Base-by-base conservation (phyloP, 495 filamentous ascomycete genomes). In the Penicillium antarcticum region DNA sequence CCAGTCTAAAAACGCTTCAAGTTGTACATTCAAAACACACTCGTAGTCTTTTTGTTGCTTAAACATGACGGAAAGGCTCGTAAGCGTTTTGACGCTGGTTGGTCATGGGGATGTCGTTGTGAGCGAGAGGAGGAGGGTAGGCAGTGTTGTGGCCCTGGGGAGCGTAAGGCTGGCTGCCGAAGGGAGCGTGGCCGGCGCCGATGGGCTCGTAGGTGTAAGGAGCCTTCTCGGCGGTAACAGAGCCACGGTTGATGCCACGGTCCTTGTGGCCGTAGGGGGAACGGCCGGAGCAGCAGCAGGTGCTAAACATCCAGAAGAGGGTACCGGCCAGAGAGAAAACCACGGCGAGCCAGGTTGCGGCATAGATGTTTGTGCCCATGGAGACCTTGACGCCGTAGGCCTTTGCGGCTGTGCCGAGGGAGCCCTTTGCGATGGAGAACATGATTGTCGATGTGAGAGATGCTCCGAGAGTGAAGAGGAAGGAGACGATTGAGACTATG, bases 251-350 rank as follows among this genome's bases (percentile, higher is more conserved):
- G 55, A 42, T 53, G 44, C 44, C 34, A 17, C 58, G 52, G 34
- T 69, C 56, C 33, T 60, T 59, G 67, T 74, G 68, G 60, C 68
- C 66, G 61, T 76, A 75, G 2, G 73, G 74, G 3, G 74, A 76
- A 55, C 72, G 70, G n/a, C 82, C 83, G 49, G 75, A 79, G 77
- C 92, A 96, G 83, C 92, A 97, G 87, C 92, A 97, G 48, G 84
- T 77, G 69, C 83, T 89, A 69, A 95, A 82, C 57, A 88, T 74
- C 92, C 92, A 97, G 85, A 96, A 96, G 58, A 95, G 57, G 50
- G 78, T 78, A 12, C 83, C 83, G 41, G 63, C 88, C 18, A 90
- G 57, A 39, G 86, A 83, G 67, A 95, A 94, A 29, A 77, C 86
- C 10, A 85, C 86, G 42, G 84, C 86, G 42, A 96, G 68, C 92